phyloP scores from a whole-genome alignment of 2,329 filamentous ascomycete genomes.

The Lojkania enalia region DNA sequence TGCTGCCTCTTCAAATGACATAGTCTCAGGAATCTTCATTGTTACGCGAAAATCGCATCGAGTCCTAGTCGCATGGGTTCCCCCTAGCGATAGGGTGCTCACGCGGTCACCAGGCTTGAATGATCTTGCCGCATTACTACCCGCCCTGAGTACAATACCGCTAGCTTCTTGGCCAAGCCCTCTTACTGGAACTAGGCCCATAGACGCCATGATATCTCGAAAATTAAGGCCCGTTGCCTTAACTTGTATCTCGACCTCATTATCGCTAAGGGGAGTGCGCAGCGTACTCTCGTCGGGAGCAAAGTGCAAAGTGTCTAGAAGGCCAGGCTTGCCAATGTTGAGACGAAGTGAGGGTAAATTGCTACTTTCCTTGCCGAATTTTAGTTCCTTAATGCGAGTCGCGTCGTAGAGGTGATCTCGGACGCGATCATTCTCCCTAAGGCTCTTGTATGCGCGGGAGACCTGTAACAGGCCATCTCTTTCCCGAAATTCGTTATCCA shows the following conservation, averaged over 20 bases:
- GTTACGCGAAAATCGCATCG: no score
- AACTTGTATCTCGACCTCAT: constrained; percentile 11
- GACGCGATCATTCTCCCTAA: no score
- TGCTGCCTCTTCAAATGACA: constrained; percentile 14
- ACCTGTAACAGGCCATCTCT: no score
- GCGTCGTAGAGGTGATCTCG: no score
- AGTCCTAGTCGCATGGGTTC: no score
- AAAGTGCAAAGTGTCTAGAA: constrained; percentile 10
- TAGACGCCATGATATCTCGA: constrained; percentile 10
- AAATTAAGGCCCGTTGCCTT: constrained; percentile 16
- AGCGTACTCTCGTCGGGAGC: not conserved
- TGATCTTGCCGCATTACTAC: no score
- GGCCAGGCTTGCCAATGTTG: constrained; percentile 2
- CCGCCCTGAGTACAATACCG: not conserved
- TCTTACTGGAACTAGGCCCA: constrained; percentile 1
- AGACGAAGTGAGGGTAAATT: constrained; percentile 3
- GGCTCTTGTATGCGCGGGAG: no score
- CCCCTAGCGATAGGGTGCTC: no score
- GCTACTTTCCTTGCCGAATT: no score
- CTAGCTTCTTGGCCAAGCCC: constrained; percentile 14
- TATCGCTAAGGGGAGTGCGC: not conserved
- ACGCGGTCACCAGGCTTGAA: constrained; percentile 12
- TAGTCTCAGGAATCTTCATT: constrained; percentile 4
- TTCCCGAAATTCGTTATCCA: no score
- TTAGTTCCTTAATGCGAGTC: no score